phyloP scores from a whole-genome alignment of 192 early-diverging fungal species.

The Coemansia sp. region DNA sequence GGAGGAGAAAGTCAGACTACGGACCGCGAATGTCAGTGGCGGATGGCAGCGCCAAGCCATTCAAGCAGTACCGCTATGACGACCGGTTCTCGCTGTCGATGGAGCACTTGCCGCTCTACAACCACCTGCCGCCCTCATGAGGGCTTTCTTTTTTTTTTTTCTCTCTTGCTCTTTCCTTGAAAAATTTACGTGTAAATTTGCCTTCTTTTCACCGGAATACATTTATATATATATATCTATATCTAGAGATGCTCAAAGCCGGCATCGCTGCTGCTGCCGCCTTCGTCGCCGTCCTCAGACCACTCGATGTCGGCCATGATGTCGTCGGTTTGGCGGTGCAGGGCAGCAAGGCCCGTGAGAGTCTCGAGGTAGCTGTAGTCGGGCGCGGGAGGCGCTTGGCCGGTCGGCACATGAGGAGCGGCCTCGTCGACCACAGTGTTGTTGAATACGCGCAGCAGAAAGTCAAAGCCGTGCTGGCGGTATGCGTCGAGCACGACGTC shows the following conservation, averaged over 20 bases:
- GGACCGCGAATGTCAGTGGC: not conserved
- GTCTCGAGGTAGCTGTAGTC: slow-evolving; percentile 81
- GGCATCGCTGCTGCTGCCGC: slow-evolving; percentile 30
- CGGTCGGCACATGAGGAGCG: slow-evolving; percentile 27
- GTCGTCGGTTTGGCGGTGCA: slow-evolving; percentile 80
- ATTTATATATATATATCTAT: not conserved
- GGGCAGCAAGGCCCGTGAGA: slow-evolving; percentile 76
- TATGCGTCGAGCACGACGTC: slow-evolving; percentile 62
- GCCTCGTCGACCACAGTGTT: slow-evolving; percentile 42
- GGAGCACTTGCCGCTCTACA: slow-evolving; percentile 33
- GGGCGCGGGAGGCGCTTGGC: slow-evolving; percentile 4
- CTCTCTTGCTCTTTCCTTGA: not conserved
- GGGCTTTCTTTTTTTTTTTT: not conserved
- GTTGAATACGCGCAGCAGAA: slow-evolving; percentile 74
- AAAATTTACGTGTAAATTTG: slow-evolving; percentile 1
- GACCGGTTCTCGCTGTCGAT: slow-evolving; percentile 36
- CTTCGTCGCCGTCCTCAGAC: slow-evolving; percentile 63
- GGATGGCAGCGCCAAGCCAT: not conserved
- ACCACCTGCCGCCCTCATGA: not conserved
- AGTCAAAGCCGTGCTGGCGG: slow-evolving; percentile 66
- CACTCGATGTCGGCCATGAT: slow-evolving; percentile 73
- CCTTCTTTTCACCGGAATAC: not conserved
- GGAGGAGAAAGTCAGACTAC: slow-evolving; percentile 6
- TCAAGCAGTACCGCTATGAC: slow-evolving; percentile 27
- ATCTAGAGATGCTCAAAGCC: slow-evolving; percentile 38